A percentile compares a stretch with the other conserved stretches of the same genome.
These are phyloP conservation scores for Solanum chaucha DNA, from an alignment of 257 asterid species.

Conservation along the genomic window DNA sequence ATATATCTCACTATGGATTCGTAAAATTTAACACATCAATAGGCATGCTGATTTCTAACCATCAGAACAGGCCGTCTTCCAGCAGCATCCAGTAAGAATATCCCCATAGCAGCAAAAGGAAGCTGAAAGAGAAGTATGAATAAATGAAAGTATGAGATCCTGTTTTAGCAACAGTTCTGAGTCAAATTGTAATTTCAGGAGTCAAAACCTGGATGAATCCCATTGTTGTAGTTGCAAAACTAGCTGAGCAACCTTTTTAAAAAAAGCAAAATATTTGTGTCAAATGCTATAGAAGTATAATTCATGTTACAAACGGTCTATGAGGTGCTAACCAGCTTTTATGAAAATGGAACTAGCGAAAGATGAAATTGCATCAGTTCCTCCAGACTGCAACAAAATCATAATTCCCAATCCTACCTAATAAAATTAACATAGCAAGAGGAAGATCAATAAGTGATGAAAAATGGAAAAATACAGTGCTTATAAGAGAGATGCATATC, in stretches of 20 bases:
- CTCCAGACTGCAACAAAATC: slow-evolving; percentile 25
- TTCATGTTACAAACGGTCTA: background rate
- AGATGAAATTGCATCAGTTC: slow-evolving; percentile 23
- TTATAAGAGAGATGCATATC: background rate
- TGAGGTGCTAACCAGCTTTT: slow-evolving; percentile 16
- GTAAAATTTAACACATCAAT: background rate
- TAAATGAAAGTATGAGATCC: background rate
- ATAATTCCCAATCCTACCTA: slow-evolving; percentile 24
- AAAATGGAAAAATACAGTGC: background rate
- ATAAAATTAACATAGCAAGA: background rate
- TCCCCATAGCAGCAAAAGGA: slow-evolving; percentile 16
- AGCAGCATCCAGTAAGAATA: slow-evolving; percentile 13
- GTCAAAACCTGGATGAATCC: slow-evolving; percentile 17
- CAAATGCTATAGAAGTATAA: background rate
- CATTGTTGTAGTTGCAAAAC: slow-evolving; percentile 14
- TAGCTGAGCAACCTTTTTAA: slow-evolving; percentile 6
- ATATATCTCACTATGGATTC: background rate
- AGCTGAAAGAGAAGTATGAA: slow-evolving; percentile 7
- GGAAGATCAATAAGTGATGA: background rate
- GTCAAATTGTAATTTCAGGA: background rate
- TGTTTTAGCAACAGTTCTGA: background rate
- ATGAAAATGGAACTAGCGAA: slow-evolving; percentile 18
- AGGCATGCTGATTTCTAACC: slow-evolving; percentile 3
- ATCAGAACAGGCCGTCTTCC: slow-evolving; percentile 25
- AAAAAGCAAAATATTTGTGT: background rate